phyloP scores from a whole-genome alignment of 352 stramenopile species.

The Phytophthora foliorum region DNA sequence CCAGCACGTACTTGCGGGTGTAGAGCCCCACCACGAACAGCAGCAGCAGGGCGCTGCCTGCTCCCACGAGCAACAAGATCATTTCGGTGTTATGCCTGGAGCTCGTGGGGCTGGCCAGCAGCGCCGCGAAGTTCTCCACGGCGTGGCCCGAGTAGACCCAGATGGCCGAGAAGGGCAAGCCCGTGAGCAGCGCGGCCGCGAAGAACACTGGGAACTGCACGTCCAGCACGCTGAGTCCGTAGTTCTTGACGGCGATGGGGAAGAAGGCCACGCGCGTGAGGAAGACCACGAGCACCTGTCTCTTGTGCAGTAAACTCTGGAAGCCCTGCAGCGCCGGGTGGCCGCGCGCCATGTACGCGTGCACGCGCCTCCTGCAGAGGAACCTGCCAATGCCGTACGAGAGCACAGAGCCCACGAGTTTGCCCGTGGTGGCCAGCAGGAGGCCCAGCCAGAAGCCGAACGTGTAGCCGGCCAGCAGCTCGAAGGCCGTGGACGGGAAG shows the following conservation, averaged over 20 bases:
- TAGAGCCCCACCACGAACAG: constrained; percentile 73
- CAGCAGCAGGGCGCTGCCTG: constrained; percentile 60
- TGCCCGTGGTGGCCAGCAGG: constrained; percentile 67
- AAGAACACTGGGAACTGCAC: constrained; percentile 77
- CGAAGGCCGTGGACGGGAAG: constrained; percentile 83
- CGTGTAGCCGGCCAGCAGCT: constrained; percentile 80
- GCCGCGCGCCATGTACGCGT: constrained; percentile 72
- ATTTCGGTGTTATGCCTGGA: constrained; percentile 62
- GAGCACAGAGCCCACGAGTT: constrained; percentile 73
- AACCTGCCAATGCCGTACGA: constrained; percentile 80
- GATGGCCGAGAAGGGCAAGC: constrained; percentile 76
- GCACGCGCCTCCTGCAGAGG: constrained; percentile 67
- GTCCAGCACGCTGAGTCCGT: constrained; percentile 84
- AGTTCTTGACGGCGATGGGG: constrained; percentile 89
- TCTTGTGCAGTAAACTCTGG: constrained; percentile 64
- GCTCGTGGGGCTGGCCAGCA: constrained; percentile 50
- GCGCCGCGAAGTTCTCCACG: constrained; percentile 63
- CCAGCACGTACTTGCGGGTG: constrained; percentile 76
- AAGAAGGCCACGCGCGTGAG: constrained; percentile 86
- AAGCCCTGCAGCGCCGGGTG: constrained; percentile 78
- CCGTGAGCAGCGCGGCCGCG: constrained; percentile 69
- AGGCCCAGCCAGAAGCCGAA: constrained; percentile 83
- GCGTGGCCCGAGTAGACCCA: constrained; percentile 84
- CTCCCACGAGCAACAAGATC: constrained; percentile 64
- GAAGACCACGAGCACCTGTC: constrained; percentile 81